These are phyloP conservation scores for Lentinula edodes DNA, from an alignment of 768 basidiomycete genomes.

Conservation along the genomic window DNA sequence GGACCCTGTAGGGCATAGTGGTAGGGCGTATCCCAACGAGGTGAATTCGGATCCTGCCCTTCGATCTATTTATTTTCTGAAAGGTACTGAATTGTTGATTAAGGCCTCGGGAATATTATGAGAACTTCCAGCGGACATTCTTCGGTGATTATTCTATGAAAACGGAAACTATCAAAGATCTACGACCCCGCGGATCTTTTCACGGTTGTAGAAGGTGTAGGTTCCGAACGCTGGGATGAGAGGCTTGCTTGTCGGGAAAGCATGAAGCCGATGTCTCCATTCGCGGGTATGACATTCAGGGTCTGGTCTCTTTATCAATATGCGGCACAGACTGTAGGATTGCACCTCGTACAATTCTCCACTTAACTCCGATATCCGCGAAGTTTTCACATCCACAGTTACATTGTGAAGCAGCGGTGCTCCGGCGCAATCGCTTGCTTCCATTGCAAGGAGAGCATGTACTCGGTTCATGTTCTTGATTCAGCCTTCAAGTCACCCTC, in stretches of 20 bases:
- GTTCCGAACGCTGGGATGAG: conserved; percentile 45
- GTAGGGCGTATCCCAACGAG: conserved; percentile 47
- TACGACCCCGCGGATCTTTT: conserved; percentile 43
- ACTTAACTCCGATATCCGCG: too few relatives aligned
- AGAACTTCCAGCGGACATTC: conserved; percentile 35
- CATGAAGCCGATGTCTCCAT: too few relatives aligned
- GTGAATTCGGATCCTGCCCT: conserved; percentile 16
- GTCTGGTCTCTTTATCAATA: too few relatives aligned
- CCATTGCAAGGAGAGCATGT: too few relatives aligned
- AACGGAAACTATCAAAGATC: conserved; percentile 35
- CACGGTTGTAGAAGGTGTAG: conserved; percentile 40
- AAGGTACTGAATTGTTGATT: background rate
- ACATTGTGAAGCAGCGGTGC: too few relatives aligned
- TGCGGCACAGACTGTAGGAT: too few relatives aligned
- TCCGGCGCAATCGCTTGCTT: too few relatives aligned
- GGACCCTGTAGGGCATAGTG: conserved; percentile 20
- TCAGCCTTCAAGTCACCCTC: too few relatives aligned
- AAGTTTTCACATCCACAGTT: too few relatives aligned
- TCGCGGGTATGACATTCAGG: too few relatives aligned
- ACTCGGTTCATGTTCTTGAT: too few relatives aligned
- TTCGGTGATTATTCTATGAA: conserved; percentile 39
- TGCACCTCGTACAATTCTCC: too few relatives aligned
- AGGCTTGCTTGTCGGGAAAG: conserved; percentile 25
- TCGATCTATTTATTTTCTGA: background rate
- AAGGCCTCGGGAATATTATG: conserved; percentile 39